Base-by-base conservation (phyloP, 345 rosid genomes). In the Bretschneidera sinensis region DNA sequence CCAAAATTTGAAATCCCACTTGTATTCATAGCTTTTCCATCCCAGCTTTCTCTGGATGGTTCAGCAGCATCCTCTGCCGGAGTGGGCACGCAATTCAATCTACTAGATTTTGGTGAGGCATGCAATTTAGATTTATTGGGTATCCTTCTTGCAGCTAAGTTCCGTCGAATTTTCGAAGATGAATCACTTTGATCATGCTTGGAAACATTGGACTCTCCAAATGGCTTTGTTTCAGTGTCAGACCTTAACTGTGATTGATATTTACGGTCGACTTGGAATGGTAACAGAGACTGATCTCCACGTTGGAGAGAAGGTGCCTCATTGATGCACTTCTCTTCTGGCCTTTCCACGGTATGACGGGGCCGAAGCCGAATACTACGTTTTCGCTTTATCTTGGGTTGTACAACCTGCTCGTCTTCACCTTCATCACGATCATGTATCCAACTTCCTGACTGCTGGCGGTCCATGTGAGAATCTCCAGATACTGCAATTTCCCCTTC, bases 401-500 rank as follows among this genome's bases (percentile, higher is more conserved):
- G 99, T 68, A 91, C 64, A 79, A 95, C 99, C 77, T 91, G 99
- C 62, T 95, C 98, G 57, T 91, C 98, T 76, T 88, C 99, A 59
- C 87, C 96, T 78, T 88, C 98, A 24, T 88, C 98, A 3, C 90
- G 95, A 56, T 88, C 98, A 71, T 86, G 95, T 56, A 81, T 80
- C 98, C 91, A 88, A 80, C 94, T 95, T 74, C 88, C 97, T 62
- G 99, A 95, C 67, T 82, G 95, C 71, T 83, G 96, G 71, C 67
- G 92, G 55, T 91, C 97, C 76, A 81, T 57, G 75, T 86, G 96
- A 73, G 98, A 91, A 71, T 91, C 99, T 75, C 85, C 95, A 21
- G 99, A 94, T 39, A 81, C 67, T n/a, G 85, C 99, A 64, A 95
- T 91, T 78, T 95, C 99, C 61, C 99, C 99, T 64, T 95, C 99